Conservation (phyloP, 2,329 filamentous ascomycete genomes). For the Karstenula rhodostoma region DNA sequence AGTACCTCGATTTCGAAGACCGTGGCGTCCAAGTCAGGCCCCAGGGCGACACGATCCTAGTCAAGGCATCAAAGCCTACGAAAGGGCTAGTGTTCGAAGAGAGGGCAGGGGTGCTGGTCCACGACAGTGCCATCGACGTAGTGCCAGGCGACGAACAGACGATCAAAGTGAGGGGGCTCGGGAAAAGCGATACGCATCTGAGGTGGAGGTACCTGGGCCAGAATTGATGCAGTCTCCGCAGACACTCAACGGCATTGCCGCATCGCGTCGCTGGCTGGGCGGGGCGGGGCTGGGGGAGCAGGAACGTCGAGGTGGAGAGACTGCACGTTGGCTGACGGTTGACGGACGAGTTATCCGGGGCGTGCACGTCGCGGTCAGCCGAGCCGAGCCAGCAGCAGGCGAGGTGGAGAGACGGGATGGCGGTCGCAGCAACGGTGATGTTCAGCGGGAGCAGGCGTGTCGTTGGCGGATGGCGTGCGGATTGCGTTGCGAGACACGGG, state of each 20-base stretch:
- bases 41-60: conserved; percentile 52
- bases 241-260: conserved; percentile 18
- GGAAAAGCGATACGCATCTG: conserved; percentile 48
- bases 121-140: conserved; percentile 66
- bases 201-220: conserved; percentile 57
- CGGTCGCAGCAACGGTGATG: conserved; percentile 23
- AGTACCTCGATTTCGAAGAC: conserved; percentile 63
- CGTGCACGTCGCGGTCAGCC: conserved; percentile 15
- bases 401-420: not conserved
- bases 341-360: not conserved
- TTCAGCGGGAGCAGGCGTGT: conserved; percentile 26
- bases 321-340: conserved; percentile 22
- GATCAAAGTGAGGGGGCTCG: conserved; percentile 54
- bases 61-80: conserved; percentile 61
- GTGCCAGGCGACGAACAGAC: conserved; percentile 66
- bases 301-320: conserved; percentile 20
- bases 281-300: conserved; percentile 6
- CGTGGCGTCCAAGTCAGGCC: conserved; percentile 58
- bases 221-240: conserved; percentile 28
- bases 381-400: not conserved
- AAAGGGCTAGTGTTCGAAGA: conserved; percentile 70
- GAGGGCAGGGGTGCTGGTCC: conserved; percentile 60
- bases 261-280: conserved; percentile 15
- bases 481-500: conserved; percentile 35
- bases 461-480: conserved; percentile 19